A percentile compares a stretch with the other conserved stretches of the same genome.
Evolutionary conservation across 768 basidiomycete genomes (phyloP).

Genomic region (Dioszegia hungarica): DNA sequence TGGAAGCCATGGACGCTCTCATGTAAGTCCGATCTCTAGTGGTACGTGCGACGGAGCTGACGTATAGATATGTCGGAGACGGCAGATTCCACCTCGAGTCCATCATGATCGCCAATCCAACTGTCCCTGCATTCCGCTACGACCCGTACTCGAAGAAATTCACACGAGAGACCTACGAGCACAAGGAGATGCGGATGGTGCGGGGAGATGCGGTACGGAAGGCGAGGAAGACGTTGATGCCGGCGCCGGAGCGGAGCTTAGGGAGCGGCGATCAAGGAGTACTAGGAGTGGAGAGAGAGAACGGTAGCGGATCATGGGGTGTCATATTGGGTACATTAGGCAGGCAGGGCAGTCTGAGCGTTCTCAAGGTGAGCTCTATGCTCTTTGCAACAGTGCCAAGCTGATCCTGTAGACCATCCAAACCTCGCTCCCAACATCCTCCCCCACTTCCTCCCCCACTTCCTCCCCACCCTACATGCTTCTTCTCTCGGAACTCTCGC

Average conservation of each 20-base stretch:
- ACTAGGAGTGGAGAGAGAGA: slow-evolving; percentile 4
- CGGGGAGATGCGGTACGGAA: slow-evolving; percentile 69
- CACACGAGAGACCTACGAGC: slow-evolving; percentile 85
- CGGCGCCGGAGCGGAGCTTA: background rate
- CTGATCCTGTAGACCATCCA: slow-evolving; percentile 8
- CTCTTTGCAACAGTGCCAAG: slow-evolving; percentile 3
- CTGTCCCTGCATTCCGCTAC: slow-evolving; percentile 91
- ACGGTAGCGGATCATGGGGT: slow-evolving; percentile 63
- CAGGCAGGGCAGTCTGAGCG: slow-evolving; percentile 84
- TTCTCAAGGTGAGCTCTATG: slow-evolving; percentile 60
- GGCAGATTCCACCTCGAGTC: slow-evolving; percentile 97
- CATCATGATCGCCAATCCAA: slow-evolving; percentile 99
- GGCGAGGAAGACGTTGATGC: slow-evolving; percentile 61
- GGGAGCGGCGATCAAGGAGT: background rate
- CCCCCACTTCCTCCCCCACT: background rate
- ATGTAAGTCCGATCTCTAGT: slow-evolving; percentile 57
- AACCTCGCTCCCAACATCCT: slow-evolving; percentile 8
- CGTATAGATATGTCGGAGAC: slow-evolving; percentile 82
- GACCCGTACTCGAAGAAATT: slow-evolving; percentile 98
- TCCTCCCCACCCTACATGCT: slow-evolving; percentile 60
- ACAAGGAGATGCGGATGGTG: slow-evolving; percentile 73
- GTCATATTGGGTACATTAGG: slow-evolving; percentile 91
- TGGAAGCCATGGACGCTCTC: slow-evolving; percentile 78
- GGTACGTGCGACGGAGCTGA: background rate
- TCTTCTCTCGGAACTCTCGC: slow-evolving; percentile 92